Evolutionary conservation across 768 basidiomycete species (phyloP), one percentile per base, ranked within the genome.

Genomic region (Boletus rex-veris): DNA sequence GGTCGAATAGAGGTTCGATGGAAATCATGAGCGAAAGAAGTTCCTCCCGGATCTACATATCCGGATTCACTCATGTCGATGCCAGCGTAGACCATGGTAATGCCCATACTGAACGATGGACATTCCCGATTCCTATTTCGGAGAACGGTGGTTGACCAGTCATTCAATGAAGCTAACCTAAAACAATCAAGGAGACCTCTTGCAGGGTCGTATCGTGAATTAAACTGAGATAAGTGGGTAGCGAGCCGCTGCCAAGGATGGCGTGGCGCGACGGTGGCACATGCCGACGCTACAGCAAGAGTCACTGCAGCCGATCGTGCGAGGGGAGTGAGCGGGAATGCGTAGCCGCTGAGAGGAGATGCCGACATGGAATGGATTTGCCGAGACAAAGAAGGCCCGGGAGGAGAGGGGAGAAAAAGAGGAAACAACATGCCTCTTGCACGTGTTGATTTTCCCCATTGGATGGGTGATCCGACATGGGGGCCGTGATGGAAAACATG

Each of bases 391-490:
- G 37, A 43, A 43, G 28, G 50, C 35, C 24, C 40, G 39, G 51
- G 42, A 45, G 33, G 50, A 59, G 61, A 59, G 52, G 41, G 54
- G 50, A 42, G 45, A 19, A 44, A 57, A 61, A 61, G 56, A 51
- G 54, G 61, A 35, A 50, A n/a, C n/a, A 45, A 64, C 65, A 65
- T 53, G 64, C 64, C 6, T 15, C 18, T 1, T 4, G 54, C 65
- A 67, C 64, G 64, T 66, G 65, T 58, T 54, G 52, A 52, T 46
- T 53, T 60, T 44, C 65, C 57, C 51, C 41, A 42, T 65, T 62
- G 26, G 46, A 18, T 18, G 41, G 35, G 19, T 65, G 61, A 57
- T 64, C 64, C 63, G 63, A 54, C 44, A n/a, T 30, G 28, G 39
- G 21, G 18, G 26, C 48, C 41, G n/a, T 30, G 49, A 53, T 50